These are phyloP conservation scores for Osmanthus fragrans DNA, from an alignment of 257 asterid genomes.

Conservation along the genomic window DNA sequence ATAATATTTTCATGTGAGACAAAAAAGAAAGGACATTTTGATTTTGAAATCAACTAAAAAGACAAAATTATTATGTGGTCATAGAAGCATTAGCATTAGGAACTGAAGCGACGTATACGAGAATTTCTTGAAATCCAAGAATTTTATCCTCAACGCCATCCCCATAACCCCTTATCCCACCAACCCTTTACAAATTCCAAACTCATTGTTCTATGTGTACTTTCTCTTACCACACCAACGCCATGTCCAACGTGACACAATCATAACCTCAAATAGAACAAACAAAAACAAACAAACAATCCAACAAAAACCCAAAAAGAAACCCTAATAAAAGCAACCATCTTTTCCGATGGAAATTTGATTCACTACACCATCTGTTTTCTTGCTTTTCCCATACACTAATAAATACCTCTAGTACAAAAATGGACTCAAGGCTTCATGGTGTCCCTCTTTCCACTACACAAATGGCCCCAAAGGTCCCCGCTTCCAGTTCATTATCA, in stretches of 20 bases:
- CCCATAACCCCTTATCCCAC: slow-evolving; percentile 19
- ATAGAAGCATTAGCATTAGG: background rate
- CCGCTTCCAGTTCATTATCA: slow-evolving; percentile 34
- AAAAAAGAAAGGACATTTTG: too few species aligned
- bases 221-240: slow-evolving; percentile 20
- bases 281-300: slow-evolving; percentile 20
- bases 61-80: background rate
- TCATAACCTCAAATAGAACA: slow-evolving; percentile 35
- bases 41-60: background rate
- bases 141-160: slow-evolving; percentile 41
- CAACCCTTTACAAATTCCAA: background rate
- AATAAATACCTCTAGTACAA: too few species aligned
- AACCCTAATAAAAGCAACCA: slow-evolving; percentile 30
- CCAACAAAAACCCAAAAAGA: slow-evolving; percentile 26
- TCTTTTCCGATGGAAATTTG: slow-evolving; percentile 13
- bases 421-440: slow-evolving; percentile 50
- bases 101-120: background rate
- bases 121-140: slow-evolving; percentile 56
- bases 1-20: too few species aligned
- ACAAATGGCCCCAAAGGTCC: slow-evolving; percentile 42
- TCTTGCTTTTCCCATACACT: slow-evolving; percentile 19
- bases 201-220: background rate
- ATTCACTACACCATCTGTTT: slow-evolving; percentile 9
- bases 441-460: slow-evolving; percentile 63
- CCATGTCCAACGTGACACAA: slow-evolving; percentile 9